These are phyloP conservation scores for Nicotiana obtusifolia DNA, from an alignment of 257 asterid genomes.

Conservation along the genomic window DNA sequence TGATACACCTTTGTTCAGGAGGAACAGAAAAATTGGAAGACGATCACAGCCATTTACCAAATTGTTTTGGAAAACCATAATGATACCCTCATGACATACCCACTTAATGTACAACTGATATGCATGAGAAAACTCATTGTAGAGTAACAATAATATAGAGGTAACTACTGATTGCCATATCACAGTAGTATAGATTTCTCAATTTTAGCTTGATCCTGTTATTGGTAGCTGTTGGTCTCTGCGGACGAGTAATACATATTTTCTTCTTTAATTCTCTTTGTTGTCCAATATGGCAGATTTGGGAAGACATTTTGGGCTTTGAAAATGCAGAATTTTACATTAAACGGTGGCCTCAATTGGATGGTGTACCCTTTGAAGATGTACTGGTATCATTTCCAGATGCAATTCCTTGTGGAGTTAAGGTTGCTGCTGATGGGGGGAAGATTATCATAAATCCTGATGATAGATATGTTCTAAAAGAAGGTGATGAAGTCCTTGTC, in stretches of 20 bases:
- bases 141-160: constrained; percentile 1
- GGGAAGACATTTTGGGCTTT: constrained; percentile 98
- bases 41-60: background rate
- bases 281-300: constrained; percentile 54
- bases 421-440: constrained; percentile 76
- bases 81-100: constrained; percentile 1
- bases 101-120: background rate
- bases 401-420: constrained; percentile 95
- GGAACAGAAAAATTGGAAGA: constrained; percentile 1
- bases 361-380: constrained; percentile 67
- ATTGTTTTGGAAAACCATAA: background rate
- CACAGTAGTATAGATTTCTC: background rate
- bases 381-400: constrained; percentile 79
- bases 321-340: constrained; percentile 96
- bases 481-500: constrained; percentile 93
- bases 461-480: constrained; percentile 68
- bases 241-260: background rate
- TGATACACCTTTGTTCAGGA: background rate
- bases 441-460: constrained; percentile 85
- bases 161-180: background rate
- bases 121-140: background rate
- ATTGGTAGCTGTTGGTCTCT: background rate
- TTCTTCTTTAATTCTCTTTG: constrained; percentile 1
- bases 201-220: background rate
- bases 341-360: constrained; percentile 85